Percentiles rank a stretch among this genome's conserved stretches.
These are phyloP conservation scores for Parsonsia alboflavescens DNA, from an alignment of 257 asterid species.

Conservation along the genomic window DNA sequence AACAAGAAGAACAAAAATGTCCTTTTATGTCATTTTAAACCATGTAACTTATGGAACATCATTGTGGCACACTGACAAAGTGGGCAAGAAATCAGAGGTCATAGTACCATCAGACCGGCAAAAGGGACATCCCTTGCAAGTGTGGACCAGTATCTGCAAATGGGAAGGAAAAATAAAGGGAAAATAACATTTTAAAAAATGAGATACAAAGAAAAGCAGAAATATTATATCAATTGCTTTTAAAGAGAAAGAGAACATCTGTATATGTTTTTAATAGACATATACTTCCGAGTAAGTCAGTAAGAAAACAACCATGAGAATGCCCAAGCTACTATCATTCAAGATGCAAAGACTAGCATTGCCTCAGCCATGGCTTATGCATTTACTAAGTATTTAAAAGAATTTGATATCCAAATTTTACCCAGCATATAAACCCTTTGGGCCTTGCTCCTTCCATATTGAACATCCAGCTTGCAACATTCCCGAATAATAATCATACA, in stretches of 20 bases:
- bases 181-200: constrained; percentile 7
- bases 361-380: not conserved
- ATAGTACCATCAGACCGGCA: constrained; percentile 77
- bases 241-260: not conserved
- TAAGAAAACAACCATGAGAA: not conserved
- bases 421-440: constrained; percentile 78
- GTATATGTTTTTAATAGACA: not conserved
- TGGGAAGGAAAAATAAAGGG: constrained; percentile 12
- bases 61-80: not conserved
- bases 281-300: not conserved
- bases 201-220: not conserved
- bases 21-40: not conserved
- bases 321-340: too few relatives aligned
- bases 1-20: not conserved
- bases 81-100: constrained; percentile 6
- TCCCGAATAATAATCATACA: constrained; percentile 72
- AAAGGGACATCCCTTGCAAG: constrained; percentile 86
- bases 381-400: not conserved
- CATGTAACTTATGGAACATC: not conserved
- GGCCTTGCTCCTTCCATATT: constrained; percentile 80
- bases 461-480: constrained; percentile 81
- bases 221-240: not conserved
- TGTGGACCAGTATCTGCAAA: constrained; percentile 72
- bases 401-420: constrained; percentile 20
- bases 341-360: not conserved